phyloP scores from a whole-genome alignment of 306 rosid species.

The Cucumis cinereus region DNA sequence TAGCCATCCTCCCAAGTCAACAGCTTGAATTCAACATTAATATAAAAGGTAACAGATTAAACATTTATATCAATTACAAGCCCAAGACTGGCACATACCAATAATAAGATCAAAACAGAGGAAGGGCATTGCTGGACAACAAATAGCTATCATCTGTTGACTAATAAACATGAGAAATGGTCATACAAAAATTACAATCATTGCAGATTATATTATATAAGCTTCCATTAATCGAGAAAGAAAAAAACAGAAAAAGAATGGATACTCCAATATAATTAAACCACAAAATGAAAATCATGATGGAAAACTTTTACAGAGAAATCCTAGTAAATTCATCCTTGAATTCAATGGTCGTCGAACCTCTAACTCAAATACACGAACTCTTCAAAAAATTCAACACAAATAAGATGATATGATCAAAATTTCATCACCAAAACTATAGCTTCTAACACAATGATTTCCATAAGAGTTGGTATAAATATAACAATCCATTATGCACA shows the following conservation, averaged over 20 bases:
- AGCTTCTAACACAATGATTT: constrained; percentile 2
- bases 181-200: background rate
- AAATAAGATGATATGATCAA: background rate
- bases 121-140: background rate
- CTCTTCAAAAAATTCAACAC: constrained; percentile 14
- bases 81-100: background rate
- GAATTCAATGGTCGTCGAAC: background rate
- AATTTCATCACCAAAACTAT: background rate
- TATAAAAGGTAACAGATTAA: background rate
- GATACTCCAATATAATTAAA: no score
- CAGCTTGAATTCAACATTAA: constrained; percentile 47
- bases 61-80: background rate
- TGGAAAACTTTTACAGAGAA: background rate
- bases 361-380: constrained; percentile 14
- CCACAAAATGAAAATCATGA: background rate
- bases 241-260: background rate
- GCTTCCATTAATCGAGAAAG: background rate
- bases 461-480: constrained; percentile 15
- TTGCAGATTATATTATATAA: background rate
- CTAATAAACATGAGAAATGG: background rate
- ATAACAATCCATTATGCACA: constrained; percentile 26
- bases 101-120: background rate
- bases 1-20: constrained; percentile 92
- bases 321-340: background rate
- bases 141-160: background rate